Evolutionary conservation across 148 eudicot genomes (phyloP).

Genomic region (Vaccinium darrowii): DNA sequence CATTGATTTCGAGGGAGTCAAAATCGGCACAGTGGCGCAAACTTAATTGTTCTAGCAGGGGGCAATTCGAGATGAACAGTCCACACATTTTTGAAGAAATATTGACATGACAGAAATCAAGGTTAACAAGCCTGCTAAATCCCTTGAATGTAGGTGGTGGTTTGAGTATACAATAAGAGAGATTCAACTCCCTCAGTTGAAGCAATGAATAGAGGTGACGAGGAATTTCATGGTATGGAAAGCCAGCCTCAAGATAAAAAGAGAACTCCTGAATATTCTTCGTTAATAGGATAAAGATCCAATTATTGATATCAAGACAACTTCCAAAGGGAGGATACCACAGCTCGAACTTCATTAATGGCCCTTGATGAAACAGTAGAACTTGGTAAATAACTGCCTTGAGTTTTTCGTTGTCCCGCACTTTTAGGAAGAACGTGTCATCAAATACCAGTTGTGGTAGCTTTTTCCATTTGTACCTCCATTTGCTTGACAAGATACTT

Average conservation of each 20-base stretch:
- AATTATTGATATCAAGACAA: neutral
- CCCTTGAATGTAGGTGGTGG: neutral
- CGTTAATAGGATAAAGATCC: neutral
- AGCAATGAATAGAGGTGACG: neutral
- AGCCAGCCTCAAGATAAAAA: neutral
- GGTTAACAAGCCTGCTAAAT: neutral
- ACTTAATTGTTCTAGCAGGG: constrained; percentile 3
- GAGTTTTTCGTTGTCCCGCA: neutral
- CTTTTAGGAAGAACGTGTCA: neutral
- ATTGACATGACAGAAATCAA: neutral
- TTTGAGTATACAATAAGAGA: neutral
- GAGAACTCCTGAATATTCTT: neutral
- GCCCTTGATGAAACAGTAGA: constrained; percentile 14
- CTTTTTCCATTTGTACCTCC: too few relatives aligned
- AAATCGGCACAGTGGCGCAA: neutral
- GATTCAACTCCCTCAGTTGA: neutral
- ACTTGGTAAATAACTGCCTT: neutral
- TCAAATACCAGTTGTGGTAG: too few relatives aligned
- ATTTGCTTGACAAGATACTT: too few relatives aligned
- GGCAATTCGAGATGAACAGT: constrained; percentile 12
- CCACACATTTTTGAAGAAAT: neutral
- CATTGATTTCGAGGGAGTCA: constrained; percentile 3
- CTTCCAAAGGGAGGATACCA: neutral
- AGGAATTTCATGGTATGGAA: neutral
- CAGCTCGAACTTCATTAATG: neutral